Percentiles rank a stretch among this genome's conserved stretches.
These are phyloP conservation scores for Plectosphaerella sp. DNA, from an alignment of 2,329 filamentous ascomycete species.

Conservation along the genomic window DNA sequence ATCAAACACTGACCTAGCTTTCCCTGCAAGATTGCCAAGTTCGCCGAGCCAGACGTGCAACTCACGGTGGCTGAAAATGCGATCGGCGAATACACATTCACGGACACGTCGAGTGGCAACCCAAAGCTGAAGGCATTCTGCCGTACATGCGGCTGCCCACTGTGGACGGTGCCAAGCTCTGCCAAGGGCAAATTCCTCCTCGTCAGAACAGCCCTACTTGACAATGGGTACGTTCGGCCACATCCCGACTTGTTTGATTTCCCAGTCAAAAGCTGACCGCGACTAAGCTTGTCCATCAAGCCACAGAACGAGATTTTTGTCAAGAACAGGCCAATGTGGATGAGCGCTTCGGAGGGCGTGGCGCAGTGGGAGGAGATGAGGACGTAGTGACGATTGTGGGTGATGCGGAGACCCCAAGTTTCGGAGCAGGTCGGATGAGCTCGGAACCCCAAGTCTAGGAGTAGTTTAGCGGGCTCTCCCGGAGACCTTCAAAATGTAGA, in stretches of 20 bases:
- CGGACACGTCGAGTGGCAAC: conserved; percentile 18
- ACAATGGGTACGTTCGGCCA: conserved; percentile 15
- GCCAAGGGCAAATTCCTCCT: conserved; percentile 17
- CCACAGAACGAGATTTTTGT: conserved; percentile 22
- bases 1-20: neutral
- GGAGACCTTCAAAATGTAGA: too few species aligned
- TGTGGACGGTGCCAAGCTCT: conserved; percentile 20
- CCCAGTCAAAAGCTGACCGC: conserved; percentile 4
- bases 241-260: too few species aligned
- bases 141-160: conserved; percentile 16
- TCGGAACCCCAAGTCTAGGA: neutral
- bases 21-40: conserved; percentile 20
- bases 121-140: conserved; percentile 21
- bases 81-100: conserved; percentile 13
- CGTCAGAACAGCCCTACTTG: conserved; percentile 17
- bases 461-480: too few species aligned
- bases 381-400: conserved; percentile 9
- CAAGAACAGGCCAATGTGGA: conserved; percentile 20
- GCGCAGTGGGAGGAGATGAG: conserved; percentile 20
- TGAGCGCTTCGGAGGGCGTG: conserved; percentile 11
- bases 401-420: neutral
- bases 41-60: conserved; percentile 9
- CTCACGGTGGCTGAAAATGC: neutral
- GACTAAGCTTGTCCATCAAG: conserved; percentile 6
- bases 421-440: neutral